Evolutionary conservation across 257 asterid species (phyloP).

Genomic region (Solanum dulcamara): DNA sequence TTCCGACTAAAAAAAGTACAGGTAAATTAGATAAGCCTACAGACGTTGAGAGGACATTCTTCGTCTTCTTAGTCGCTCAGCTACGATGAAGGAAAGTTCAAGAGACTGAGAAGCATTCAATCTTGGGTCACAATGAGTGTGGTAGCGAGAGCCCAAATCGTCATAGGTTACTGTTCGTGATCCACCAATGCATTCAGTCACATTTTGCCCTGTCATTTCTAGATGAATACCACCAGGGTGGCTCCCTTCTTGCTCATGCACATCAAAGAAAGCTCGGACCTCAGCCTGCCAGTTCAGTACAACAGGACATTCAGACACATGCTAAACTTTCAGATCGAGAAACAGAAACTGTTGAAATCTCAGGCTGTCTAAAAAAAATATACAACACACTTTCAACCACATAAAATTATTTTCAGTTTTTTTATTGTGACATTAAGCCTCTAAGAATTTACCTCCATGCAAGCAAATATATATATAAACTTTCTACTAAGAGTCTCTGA

Average conservation of each 20-base stretch:
- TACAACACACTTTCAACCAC: not conserved
- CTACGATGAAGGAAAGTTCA: slow-evolving; percentile 63
- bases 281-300: slow-evolving; percentile 32
- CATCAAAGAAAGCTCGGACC: slow-evolving; percentile 84
- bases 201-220: slow-evolving; percentile 84
- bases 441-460: not conserved
- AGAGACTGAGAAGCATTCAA: slow-evolving; percentile 78
- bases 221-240: slow-evolving; percentile 79
- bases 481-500: not conserved
- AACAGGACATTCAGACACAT: not conserved
- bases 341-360: not conserved
- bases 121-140: slow-evolving; percentile 78
- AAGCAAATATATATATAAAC: not conserved
- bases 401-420: not conserved
- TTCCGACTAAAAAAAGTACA: not conserved
- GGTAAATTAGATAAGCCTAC: not conserved
- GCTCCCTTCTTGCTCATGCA: slow-evolving; percentile 89
- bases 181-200: slow-evolving; percentile 82
- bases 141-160: slow-evolving; percentile 73
- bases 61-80: slow-evolving; percentile 58
- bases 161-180: slow-evolving; percentile 68
- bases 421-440: not conserved
- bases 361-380: not conserved
- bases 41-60: slow-evolving; percentile 45
- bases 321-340: not conserved